Base-by-base conservation (phyloP, 108 stramenopile genomes). In the Skeletonema costatum region DNA sequence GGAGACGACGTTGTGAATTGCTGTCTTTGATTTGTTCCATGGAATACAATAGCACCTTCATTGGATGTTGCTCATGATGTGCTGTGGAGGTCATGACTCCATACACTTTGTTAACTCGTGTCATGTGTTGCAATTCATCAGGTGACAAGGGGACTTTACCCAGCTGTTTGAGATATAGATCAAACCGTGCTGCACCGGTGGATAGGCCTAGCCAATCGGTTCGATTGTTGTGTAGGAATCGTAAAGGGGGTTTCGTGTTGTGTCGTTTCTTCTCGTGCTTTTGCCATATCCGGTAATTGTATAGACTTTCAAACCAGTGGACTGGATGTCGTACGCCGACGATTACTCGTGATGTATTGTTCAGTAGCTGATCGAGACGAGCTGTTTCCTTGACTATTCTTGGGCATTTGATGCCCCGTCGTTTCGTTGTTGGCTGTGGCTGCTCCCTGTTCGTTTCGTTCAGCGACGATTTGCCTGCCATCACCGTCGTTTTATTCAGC, bases 311-410 rank as follows among this genome's bases (percentile, higher is more conserved):
- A 44, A 87, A 84, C 60, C 76, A 82, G 8, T 33, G 56, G 5
- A 84, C 64, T 31, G 87, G 87, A 70, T 83, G 78, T 56, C 87
- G 83, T 31, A 87, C 70, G 13, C 87, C 87, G n/a, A 87, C 72
- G 32, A 87, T 62, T 10, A 87, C 17, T 29, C 68, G 67, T 12
- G 83, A 60, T 75, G 29, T 29, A 58, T 58, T 10, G 82, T 68
- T 25, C 62, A 35, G 29, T 74, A 77, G 61, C 35, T 77, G 69
- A 32, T 77, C 68, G 19, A 77, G 62, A 8, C 68, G 41, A 70
- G 69, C 64, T 25, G 60, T 50, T n/a, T 58, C 21, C 14, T 68
- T 48, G 9, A 77, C 51, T 68, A 77, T 77, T 19, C 68, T 63
- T 11, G 76, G 76, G 38, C 76, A 77, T 53, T 77, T 77, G 1